A percentile compares a stretch with the other conserved stretches of the same genome.
phyloP scores from a whole-genome alignment of 2,329 filamentous ascomycete genomes.

The Calonectria naviculata region DNA sequence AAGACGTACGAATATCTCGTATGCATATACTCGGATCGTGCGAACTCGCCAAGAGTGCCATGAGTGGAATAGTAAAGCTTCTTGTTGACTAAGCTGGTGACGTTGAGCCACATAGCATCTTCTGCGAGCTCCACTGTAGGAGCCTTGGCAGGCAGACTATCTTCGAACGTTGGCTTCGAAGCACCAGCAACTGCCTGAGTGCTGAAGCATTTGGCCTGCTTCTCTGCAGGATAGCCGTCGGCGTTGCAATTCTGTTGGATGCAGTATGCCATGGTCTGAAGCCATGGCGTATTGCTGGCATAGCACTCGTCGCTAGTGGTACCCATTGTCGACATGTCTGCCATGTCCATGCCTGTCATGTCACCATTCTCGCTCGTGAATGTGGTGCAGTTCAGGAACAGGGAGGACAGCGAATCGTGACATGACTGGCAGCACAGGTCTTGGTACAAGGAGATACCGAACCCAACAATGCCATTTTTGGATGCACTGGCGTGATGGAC shows the following conservation, averaged over 20 bases:
- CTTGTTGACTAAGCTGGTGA: not conserved
- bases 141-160: not conserved
- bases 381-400: not conserved
- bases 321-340: not conserved
- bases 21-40: not conserved
- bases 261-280: conserved; percentile 1
- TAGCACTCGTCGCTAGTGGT: not conserved
- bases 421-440: not conserved
- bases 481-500: not conserved
- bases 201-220: not conserved
- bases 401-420: not conserved
- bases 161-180: not conserved
- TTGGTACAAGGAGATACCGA: not conserved
- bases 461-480: not conserved
- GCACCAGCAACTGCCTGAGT: not conserved
- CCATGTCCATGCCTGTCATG: not conserved
- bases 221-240: not conserved
- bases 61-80: not conserved
- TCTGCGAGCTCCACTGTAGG: not conserved
- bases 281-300: not conserved
- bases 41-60: conserved; percentile 1
- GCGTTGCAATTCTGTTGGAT: conserved; percentile 3
- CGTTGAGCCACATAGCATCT: not conserved
- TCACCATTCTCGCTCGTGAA: not conserved
- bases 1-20: conserved; percentile 1